Percentiles rank a stretch among this genome's conserved stretches.
Conservation (phyloP, 805 yeast genomes). For the Metschnikowia chrysomelidarum region DNA sequence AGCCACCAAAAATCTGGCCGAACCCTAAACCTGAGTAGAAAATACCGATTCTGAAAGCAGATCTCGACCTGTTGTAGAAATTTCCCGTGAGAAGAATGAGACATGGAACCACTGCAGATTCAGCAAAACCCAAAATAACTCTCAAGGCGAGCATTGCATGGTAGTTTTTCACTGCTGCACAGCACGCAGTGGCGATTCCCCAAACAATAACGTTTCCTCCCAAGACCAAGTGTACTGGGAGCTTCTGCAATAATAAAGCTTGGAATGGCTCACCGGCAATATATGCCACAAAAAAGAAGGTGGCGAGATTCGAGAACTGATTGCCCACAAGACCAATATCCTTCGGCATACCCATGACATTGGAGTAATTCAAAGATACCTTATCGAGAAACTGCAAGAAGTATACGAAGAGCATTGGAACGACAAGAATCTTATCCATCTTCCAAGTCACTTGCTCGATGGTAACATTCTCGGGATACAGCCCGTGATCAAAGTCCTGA, state of each 20-base stretch:
- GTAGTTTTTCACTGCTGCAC: conserved; percentile 15
- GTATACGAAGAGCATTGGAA: conserved; percentile 17
- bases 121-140: conserved; percentile 13
- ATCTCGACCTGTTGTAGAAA: conserved; percentile 12
- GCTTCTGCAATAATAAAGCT: conserved; percentile 14
- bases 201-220: conserved; percentile 16
- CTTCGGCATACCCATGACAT: conserved; percentile 17
- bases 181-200: conserved; percentile 16
- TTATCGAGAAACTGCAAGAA: conserved; percentile 17
- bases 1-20: conserved; percentile 23
- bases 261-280: conserved; percentile 17
- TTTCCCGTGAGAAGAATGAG: conserved; percentile 14
- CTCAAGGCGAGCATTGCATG: conserved; percentile 13
- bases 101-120: conserved; percentile 14
- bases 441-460: conserved; percentile 13
- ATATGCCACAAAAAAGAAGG: conserved; percentile 17
- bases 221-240: conserved; percentile 16
- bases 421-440: conserved; percentile 16
- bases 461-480: conserved; percentile 17
- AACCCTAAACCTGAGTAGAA: conserved; percentile 19
- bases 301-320: conserved; percentile 16
- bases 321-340: conserved; percentile 14
- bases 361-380: conserved; percentile 15
- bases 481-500: conserved; percentile 17
- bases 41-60: conserved; percentile 15